Base-by-base conservation (phyloP, 176 grass and related monocot species). In the Themeda triandra region DNA sequence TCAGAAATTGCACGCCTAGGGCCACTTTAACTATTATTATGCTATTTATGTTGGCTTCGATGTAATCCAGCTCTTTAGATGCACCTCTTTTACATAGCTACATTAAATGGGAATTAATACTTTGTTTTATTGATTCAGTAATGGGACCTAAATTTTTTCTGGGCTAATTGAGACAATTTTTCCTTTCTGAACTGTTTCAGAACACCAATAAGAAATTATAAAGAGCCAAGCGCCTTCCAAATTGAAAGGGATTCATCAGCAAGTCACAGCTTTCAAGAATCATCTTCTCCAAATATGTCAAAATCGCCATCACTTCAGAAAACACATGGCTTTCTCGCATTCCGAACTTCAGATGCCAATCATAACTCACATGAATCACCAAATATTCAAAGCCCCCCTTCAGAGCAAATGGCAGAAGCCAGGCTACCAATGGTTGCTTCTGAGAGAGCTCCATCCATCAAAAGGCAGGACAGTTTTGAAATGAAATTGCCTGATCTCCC, bases 391-490 rank as follows among this genome's bases (percentile, higher is more conserved):
- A 98, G 92, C 77, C 96, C 93, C 37, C 93, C 91, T 80, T 93
- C 96, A 31, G 93, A 99, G 79, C 88, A 87, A 91, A 92, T 90
- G 84, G 48, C 85, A 59, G 95, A 99, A 78, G 85, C 85, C 67
- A 80, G 88, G 29, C 30, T 90, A 42, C 85, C 88, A 35, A 86
- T 84, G 82, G 66, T 92, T 78, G 82, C 90, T 83, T 86, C 93
- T 64, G 88, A 91, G 79, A 91, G 84, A 86, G 81, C 83, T 81
- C 96, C 96, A 84, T 92, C 93, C 12, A 94, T 96, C 48, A 96
- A 99, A 92, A 89, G 96, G 58, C 93, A 94, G 86, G 93, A 94
- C 49, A 96, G 93, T 78, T 96, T 99, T 70, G 96, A 99, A 83
- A 92, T 92, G 87, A 85, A 66, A 78, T 83, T 99, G 79, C 96